A percentile compares a stretch with the other conserved stretches of the same genome.
Conservation (phyloP, 495 filamentous ascomycete species). For the Daldinia concentrica region DNA sequence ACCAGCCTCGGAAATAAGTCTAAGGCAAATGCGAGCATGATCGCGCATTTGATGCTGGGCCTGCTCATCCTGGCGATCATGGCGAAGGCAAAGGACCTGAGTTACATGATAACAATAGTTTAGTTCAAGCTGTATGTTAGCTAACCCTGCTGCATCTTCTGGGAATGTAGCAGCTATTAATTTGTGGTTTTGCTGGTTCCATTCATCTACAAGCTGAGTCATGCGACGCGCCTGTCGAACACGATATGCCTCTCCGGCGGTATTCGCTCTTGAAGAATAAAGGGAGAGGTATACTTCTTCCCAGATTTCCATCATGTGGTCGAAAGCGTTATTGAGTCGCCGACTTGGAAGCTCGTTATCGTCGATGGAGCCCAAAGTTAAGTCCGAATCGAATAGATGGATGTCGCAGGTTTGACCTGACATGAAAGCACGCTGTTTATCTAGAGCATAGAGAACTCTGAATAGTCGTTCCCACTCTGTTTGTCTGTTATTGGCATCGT, state of each 20-base stretch:
- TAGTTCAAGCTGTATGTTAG: conserved; percentile 21
- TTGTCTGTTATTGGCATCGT: neutral
- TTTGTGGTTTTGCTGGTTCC: conserved; percentile 5
- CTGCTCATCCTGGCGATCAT: conserved; percentile 14
- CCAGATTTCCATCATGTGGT: conserved; percentile 38
- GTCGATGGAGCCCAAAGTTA: neutral
- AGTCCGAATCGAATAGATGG: conserved; percentile 32
- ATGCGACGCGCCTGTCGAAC: conserved; percentile 13
- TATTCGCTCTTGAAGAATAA: conserved; percentile 14
- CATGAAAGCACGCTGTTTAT: conserved; percentile 34
- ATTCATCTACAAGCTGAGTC: conserved; percentile 6
- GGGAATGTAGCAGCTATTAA: neutral
- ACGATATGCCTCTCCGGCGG: neutral
- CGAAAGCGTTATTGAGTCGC: conserved; percentile 17
- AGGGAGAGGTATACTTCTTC: conserved; percentile 35
- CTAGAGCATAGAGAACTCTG: conserved; percentile 32
- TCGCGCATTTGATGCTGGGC: conserved; percentile 13
- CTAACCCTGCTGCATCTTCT: neutral
- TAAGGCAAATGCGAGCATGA: conserved; percentile 23
- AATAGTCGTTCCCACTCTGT: conserved; percentile 15
- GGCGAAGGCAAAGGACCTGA: conserved; percentile 27
- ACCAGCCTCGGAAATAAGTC: conserved; percentile 19
- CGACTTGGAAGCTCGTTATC: neutral
- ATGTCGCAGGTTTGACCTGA: conserved; percentile 32
- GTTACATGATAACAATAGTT: conserved; percentile 29